A percentile compares a stretch with the other conserved stretches of the same genome.
These are phyloP conservation scores for Trichomonas vaginalis DNA, from an alignment of 208 protist genomes.

Conservation along the genomic window DNA sequence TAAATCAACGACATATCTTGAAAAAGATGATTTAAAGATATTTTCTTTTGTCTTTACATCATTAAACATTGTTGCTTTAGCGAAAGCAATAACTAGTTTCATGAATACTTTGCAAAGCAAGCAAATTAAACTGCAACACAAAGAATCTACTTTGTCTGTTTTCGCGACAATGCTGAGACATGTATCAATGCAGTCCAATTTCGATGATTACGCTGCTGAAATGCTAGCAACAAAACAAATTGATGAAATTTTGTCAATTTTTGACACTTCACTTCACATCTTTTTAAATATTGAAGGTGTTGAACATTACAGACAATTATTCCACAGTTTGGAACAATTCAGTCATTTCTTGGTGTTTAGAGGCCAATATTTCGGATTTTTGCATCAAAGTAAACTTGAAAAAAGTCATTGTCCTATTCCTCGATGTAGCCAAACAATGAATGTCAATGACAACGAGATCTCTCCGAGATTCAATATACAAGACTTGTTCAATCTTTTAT, in stretches of 20 bases:
- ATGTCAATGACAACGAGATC: neutral
- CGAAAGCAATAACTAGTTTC: neutral
- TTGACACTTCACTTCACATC: neutral
- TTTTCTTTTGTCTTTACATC: neutral
- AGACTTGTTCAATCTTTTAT: neutral
- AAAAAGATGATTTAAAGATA: neutral
- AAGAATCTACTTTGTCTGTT: neutral
- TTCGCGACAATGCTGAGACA: neutral
- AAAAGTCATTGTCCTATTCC: neutral
- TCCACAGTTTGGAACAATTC: neutral
- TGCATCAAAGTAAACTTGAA: neutral
- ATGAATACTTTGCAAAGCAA: neutral
- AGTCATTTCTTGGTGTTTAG: neutral
- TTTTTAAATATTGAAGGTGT: neutral
- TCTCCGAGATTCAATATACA: neutral
- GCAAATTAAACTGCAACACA: neutral
- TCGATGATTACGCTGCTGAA: neutral
- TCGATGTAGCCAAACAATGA: neutral
- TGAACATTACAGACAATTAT: neutral
- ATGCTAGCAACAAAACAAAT: neutral
- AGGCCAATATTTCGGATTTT: neutral
- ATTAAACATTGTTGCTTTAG: neutral
- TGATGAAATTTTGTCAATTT: neutral
- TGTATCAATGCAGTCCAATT: neutral
- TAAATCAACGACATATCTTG: neutral